These are phyloP conservation scores for Picea mariana DNA, from an alignment of 83 land plant genomes.

Conservation along the genomic window DNA sequence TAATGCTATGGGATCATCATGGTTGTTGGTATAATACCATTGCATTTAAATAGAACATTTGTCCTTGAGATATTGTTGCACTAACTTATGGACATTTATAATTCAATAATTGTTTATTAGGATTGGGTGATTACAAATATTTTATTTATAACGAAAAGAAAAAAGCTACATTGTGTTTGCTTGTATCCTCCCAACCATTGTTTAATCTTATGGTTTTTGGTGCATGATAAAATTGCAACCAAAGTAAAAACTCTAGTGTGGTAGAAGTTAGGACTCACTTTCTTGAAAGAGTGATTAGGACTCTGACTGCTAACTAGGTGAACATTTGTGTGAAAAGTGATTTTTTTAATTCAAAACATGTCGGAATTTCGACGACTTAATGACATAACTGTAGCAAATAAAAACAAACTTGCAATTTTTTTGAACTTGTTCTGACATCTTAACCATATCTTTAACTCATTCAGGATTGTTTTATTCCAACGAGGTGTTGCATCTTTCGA, in stretches of 20 bases:
- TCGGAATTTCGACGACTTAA: too few species aligned
- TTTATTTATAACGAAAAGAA: neutral
- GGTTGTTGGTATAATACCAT: slow-evolving; percentile 75
- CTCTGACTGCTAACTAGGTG: neutral
- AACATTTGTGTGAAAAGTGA: too few species aligned
- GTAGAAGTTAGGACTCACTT: neutral
- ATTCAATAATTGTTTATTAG: neutral
- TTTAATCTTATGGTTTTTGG: neutral
- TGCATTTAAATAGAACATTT: neutral
- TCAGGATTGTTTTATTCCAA: too few species aligned
- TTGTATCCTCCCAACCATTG: neutral
- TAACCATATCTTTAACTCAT: too few species aligned
- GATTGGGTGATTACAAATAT: slow-evolving; percentile 43
- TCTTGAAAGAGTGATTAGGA: neutral
- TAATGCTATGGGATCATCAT: too few species aligned
- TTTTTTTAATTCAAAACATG: too few species aligned
- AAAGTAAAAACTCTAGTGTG: neutral
- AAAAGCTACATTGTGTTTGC: neutral
- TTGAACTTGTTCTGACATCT: too few species aligned
- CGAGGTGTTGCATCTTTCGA: too few species aligned
- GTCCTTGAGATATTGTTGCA: neutral
- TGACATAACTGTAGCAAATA: too few species aligned
- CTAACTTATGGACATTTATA: neutral
- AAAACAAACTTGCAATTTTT: too few species aligned
- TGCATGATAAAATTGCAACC: neutral